A percentile compares a stretch with the other conserved stretches of the same genome.
Conservation (phyloP, 768 basidiomycete genomes). For the Mycena belliarum region DNA sequence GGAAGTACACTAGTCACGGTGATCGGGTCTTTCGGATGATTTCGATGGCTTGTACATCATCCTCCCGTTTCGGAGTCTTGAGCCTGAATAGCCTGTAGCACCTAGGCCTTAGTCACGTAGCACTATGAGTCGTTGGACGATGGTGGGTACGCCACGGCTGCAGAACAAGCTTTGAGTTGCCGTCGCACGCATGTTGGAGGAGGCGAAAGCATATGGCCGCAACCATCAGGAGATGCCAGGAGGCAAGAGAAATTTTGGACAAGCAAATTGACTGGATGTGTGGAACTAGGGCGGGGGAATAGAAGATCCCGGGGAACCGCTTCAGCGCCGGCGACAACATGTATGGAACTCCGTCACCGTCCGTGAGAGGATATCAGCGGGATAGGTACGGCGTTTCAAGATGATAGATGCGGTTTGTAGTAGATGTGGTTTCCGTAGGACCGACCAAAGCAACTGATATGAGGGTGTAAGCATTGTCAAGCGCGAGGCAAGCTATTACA, state of each 20-base stretch:
- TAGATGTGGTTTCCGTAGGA: too few species aligned
- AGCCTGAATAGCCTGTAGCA: neutral
- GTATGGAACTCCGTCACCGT: too few species aligned
- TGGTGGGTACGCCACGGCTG: too few species aligned
- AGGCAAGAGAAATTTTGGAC: too few species aligned
- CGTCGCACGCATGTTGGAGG: too few species aligned
- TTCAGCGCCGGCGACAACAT: neutral
- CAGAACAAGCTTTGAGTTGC: too few species aligned
- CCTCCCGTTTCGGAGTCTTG: slow-evolving; percentile 1
- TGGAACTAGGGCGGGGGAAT: slow-evolving; percentile 2
- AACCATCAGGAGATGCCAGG: slow-evolving; percentile 11
- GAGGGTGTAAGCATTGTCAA: too few species aligned
- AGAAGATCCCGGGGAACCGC: neutral
- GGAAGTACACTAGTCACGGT: slow-evolving; percentile 10
- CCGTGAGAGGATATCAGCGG: neutral
- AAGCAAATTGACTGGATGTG: neutral
- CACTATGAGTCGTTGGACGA: neutral
- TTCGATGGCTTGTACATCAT: neutral
- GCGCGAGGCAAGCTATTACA: too few species aligned
- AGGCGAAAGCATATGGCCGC: neutral
- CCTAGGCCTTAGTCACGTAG: neutral
- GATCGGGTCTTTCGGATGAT: slow-evolving; percentile 17
- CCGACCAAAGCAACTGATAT: too few species aligned
- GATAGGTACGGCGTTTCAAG: neutral
- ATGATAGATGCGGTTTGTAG: too few species aligned